phyloP scores from a whole-genome alignment of 139 green algal genomes.

The Chlamydomonas sp. region DNA sequence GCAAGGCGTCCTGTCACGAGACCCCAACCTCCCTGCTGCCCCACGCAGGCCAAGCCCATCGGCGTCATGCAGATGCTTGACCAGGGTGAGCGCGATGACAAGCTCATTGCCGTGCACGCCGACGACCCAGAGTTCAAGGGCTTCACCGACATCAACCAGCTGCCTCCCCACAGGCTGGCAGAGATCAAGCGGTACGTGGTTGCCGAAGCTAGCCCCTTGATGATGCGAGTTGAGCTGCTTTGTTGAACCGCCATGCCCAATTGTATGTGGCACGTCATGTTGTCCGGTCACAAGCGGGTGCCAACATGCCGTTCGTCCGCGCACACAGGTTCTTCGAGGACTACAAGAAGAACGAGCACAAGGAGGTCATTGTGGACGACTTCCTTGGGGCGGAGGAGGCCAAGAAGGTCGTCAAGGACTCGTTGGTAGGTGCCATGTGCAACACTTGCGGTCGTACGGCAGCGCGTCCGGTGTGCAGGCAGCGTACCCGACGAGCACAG shows the following conservation, averaged over 20 bases:
- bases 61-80: conserved; percentile 98
- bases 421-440: conserved; percentile 58
- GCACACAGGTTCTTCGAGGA: conserved; percentile 89
- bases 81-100: conserved; percentile 90
- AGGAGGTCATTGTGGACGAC: conserved; percentile 93
- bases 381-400: conserved; percentile 85
- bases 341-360: conserved; percentile 98
- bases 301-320: background rate
- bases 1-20: no score
- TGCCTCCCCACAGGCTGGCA: conserved; percentile 86
- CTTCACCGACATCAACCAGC: conserved; percentile 90
- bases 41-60: conserved; percentile 72
- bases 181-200: conserved; percentile 81
- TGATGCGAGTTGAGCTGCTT: background rate
- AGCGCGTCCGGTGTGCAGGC: no score
- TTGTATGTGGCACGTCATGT: background rate
- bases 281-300: background rate
- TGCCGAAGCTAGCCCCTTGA: background rate
- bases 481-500: background rate
- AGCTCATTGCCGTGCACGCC: conserved; percentile 84
- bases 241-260: background rate
- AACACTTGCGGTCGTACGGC: background rate
- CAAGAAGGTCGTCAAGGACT: conserved; percentile 77
- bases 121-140: conserved; percentile 94
- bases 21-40: background rate